These are phyloP conservation scores for Candida odintsovae DNA, from an alignment of 805 yeast genomes.

Conservation along the genomic window DNA sequence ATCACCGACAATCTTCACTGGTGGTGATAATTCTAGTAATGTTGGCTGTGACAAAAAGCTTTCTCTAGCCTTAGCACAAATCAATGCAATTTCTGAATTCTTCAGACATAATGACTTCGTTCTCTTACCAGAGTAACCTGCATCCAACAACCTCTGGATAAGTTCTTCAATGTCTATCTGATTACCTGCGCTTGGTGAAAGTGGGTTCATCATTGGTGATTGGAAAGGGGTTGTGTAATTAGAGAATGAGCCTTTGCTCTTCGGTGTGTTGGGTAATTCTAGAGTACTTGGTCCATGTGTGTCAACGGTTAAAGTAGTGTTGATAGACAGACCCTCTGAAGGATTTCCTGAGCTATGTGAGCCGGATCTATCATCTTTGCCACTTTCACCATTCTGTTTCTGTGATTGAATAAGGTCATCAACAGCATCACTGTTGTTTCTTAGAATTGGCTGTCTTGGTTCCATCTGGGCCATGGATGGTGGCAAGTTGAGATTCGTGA, in stretches of 20 bases:
- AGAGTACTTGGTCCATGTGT: neutral
- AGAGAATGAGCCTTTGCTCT: constrained; percentile 20
- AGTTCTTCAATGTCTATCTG: constrained; percentile 70
- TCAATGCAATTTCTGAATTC: constrained; percentile 79
- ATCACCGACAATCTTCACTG: constrained; percentile 93
- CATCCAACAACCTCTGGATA: constrained; percentile 87
- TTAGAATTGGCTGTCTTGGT: constrained; percentile 70
- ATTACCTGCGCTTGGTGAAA: constrained; percentile 5
- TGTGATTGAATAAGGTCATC: constrained; percentile 8
- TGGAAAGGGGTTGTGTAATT: constrained; percentile 21
- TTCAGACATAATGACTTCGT: constrained; percentile 86
- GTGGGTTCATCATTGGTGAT: constrained; percentile 22
- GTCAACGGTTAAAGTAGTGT: neutral
- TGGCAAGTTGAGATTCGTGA: constrained; percentile 39
- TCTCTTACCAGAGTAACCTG: constrained; percentile 93
- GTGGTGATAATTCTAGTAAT: constrained; percentile 75
- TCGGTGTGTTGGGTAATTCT: constrained; percentile 25
- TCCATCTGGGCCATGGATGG: constrained; percentile 65
- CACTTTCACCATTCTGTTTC: neutral
- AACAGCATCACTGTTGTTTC: constrained; percentile 35
- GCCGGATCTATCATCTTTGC: neutral
- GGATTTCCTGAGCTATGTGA: neutral
- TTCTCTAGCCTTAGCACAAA: constrained; percentile 86
- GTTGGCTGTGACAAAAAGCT: constrained; percentile 89
- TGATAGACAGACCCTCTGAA: constrained; percentile 1